Percentiles rank a stretch among this genome's conserved stretches.
Conservation (phyloP, 164 flowering plant species). For the Vitis vinifera region DNA sequence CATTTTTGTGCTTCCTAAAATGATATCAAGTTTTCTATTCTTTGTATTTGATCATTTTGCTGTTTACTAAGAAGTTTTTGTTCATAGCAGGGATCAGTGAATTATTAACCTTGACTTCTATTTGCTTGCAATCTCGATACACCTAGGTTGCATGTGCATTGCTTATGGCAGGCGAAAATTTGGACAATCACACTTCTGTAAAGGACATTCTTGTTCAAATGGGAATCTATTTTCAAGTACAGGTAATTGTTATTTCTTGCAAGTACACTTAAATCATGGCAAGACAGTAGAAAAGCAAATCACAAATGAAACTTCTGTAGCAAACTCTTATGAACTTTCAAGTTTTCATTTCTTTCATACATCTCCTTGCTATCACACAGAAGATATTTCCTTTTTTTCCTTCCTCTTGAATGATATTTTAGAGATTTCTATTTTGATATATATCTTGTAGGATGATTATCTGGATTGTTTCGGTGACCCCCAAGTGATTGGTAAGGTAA, state of each 20-base stretch:
- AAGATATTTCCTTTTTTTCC: not conserved
- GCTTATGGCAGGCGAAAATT: conserved; percentile 79
- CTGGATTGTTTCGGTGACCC: conserved; percentile 93
- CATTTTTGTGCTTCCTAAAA: too few relatives aligned
- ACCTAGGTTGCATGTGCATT: conserved; percentile 95
- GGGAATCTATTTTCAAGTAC: conserved; percentile 98
- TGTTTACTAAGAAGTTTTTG: not conserved
- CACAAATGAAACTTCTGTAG: too few relatives aligned
- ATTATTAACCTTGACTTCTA: not conserved
- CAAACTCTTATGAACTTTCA: too few relatives aligned
- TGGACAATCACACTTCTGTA: conserved; percentile 70
- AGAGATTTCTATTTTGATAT: too few relatives aligned
- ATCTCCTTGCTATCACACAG: not conserved
- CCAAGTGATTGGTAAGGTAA: conserved; percentile 85
- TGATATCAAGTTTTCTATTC: not conserved
- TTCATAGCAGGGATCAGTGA: not conserved
- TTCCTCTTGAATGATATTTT: not conserved
- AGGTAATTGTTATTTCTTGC: conserved; percentile 45
- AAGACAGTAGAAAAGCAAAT: too few relatives aligned
- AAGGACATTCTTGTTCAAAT: conserved; percentile 84
- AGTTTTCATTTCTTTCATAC: too few relatives aligned
- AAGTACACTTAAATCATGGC: not conserved
- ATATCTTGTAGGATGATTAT: conserved; percentile 74
- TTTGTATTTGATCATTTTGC: not conserved
- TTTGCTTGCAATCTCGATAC: not conserved